Evolutionary conservation across 1,284 basidiomycete genomes (phyloP).

Genomic region (Thecaphora frezii): DNA sequence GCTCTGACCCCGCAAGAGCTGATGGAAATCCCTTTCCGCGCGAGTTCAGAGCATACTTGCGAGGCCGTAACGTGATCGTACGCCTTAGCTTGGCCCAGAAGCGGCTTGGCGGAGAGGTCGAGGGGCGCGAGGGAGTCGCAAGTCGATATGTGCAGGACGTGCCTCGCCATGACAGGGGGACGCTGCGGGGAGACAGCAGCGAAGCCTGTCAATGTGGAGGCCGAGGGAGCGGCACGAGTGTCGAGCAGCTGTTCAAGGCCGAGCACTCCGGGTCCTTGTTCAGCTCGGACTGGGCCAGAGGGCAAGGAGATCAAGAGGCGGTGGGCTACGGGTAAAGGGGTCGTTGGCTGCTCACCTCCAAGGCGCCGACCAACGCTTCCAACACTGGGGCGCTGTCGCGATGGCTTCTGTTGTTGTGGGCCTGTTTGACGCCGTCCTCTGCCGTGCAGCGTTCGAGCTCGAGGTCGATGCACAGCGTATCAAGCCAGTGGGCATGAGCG

Average conservation of each 20-base stretch:
- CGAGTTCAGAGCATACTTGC: conserved; percentile 10
- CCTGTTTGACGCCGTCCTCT: too few relatives aligned
- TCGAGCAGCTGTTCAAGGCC: conserved; percentile 8
- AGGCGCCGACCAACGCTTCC: conserved; percentile 27
- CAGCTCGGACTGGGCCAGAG: too few relatives aligned
- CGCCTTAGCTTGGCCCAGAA: conserved; percentile 17
- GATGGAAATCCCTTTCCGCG: conserved; percentile 14
- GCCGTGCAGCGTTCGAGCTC: not conserved
- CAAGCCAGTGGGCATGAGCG: not conserved
- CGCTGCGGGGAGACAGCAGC: conserved; percentile 14
- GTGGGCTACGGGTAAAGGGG: too few relatives aligned
- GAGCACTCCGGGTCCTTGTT: too few relatives aligned
- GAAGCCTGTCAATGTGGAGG: conserved; percentile 7
- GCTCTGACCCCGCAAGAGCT: conserved; percentile 27
- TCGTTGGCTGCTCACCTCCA: conserved; percentile 5
- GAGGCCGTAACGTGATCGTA: conserved; percentile 14
- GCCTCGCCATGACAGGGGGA: conserved; percentile 24
- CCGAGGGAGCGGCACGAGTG: conserved; percentile 1
- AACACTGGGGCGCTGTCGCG: conserved; percentile 3
- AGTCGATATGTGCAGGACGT: conserved; percentile 23
- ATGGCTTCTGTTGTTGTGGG: too few relatives aligned
- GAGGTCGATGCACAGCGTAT: too few relatives aligned
- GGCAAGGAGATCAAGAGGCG: too few relatives aligned
- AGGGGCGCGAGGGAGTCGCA: conserved; percentile 12
- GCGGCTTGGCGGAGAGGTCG: conserved; percentile 17